Percentiles rank a stretch among this genome's conserved stretches.
Conservation (phyloP, 805 yeast genomes). For the Kodamaea kaohsiungensis region DNA sequence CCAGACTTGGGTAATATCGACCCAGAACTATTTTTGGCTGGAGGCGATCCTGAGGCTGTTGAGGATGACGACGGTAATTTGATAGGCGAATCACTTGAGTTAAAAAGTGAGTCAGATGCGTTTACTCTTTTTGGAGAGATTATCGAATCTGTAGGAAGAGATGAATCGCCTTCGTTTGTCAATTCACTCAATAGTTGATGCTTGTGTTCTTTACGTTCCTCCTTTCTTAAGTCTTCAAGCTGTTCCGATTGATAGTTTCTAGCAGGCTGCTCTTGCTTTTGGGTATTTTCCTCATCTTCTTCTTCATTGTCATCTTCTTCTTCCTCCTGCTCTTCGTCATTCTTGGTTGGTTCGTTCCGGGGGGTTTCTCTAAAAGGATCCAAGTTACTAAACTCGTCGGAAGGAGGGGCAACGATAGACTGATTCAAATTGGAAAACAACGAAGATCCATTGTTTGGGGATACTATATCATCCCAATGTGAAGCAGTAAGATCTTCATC, state of each 20-base stretch:
- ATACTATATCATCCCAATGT: slow-evolving; percentile 61
- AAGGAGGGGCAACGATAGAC: slow-evolving; percentile 31
- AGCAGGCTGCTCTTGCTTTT: neutral
- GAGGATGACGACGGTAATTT: slow-evolving; percentile 10
- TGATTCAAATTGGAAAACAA: slow-evolving; percentile 22
- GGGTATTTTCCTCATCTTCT: neutral
- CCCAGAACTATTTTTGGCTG: neutral
- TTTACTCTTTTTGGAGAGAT: slow-evolving; percentile 17
- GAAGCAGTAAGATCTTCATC: slow-evolving; percentile 55
- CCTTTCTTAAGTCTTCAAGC: slow-evolving; percentile 33
- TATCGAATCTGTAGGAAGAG: slow-evolving; percentile 4
- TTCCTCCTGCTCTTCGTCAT: slow-evolving; percentile 18
- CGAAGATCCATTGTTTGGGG: slow-evolving; percentile 24
- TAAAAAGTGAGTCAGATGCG: slow-evolving; percentile 32
- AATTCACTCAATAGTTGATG: slow-evolving; percentile 43
- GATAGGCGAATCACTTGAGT: slow-evolving; percentile 34
- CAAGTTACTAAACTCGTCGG: slow-evolving; percentile 9
- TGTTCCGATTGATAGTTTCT: slow-evolving; percentile 19
- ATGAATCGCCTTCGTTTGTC: slow-evolving; percentile 27
- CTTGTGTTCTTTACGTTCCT: slow-evolving; percentile 32
- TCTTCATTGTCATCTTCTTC: slow-evolving; percentile 14
- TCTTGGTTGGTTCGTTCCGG: slow-evolving; percentile 10
- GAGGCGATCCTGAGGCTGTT: neutral
- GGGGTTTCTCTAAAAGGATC: slow-evolving; percentile 11
- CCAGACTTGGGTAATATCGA: slow-evolving; percentile 11